Evolutionary conservation across 495 filamentous ascomycete genomes (phyloP), one percentile per base, ranked within the genome.

Genomic region (Annulohypoxylon stygium): DNA sequence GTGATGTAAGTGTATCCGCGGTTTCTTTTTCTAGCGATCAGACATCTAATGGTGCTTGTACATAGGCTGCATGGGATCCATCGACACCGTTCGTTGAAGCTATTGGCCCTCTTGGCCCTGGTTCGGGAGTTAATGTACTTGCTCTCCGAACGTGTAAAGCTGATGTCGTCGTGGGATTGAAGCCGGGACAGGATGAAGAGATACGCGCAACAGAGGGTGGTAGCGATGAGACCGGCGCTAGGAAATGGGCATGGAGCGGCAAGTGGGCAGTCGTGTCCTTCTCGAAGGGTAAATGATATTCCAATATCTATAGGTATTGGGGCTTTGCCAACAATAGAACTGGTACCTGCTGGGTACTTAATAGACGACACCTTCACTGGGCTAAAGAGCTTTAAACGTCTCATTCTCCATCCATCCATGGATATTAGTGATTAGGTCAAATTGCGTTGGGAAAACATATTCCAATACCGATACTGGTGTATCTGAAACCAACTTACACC

Each of bases 261-360:
- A 98, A 98, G 82, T 98, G 93, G 93, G 96, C 95, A 2, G 93
- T 98, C 37, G 90, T 96, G 11, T 95, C 94, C 20, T 97, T 97
- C 75, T 97, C 86, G 8, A 69, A 80, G 45, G 83, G 84, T 5
- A 77, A 76, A 20, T 83, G 63, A 75, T 58, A 41, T 10, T 9
- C 30, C 1, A n/a, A 12, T 41, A 23, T 23, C 20, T 23, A 23
- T 23, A 23, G 20, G 9, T 48, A 30, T 11, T 55, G 25, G 51
- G 26, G 25, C 18, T 53, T 51, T 16, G 36, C 12, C 57, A 2
- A 26, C 48, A 48, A 25, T 48, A 47, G 20, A 23, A 23, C 23
- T 7, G 63, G 70, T 50, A 63, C 25, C 26, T n/a, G 12, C 72
- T 69, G 68, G 58, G 70, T 50, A 63, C 25, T 18, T n/a, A 18